phyloP scores from a whole-genome alignment of 2,329 filamentous ascomycete species.

The Arthrobotrys pseudoclavata region DNA sequence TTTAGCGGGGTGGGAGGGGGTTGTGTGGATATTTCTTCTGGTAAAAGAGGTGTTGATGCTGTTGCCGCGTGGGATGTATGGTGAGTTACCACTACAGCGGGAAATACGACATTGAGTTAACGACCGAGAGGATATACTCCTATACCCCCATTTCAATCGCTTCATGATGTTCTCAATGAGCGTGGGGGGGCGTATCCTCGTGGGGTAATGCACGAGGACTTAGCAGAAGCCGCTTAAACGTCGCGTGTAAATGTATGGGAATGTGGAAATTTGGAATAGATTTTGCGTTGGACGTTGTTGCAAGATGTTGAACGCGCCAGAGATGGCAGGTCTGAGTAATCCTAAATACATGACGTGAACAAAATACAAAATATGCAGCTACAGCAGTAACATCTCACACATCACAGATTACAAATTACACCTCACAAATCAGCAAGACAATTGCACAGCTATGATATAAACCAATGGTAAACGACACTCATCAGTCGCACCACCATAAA shows the following conservation, averaged over 20 bases:
- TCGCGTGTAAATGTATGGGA: too few relatives aligned
- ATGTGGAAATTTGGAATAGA: background rate
- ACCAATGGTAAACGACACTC: background rate
- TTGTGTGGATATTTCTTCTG: background rate
- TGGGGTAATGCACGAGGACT: too few relatives aligned
- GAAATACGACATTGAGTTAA: background rate
- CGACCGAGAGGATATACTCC: background rate
- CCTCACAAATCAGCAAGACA: too few relatives aligned
- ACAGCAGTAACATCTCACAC: too few relatives aligned
- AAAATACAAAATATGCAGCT: too few relatives aligned
- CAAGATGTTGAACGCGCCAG: constrained; percentile 1
- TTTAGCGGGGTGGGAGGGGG: constrained; percentile 12
- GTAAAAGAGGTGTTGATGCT: background rate
- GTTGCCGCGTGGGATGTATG: too few relatives aligned
- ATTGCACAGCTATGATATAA: background rate
- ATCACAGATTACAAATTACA: too few relatives aligned
- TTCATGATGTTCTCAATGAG: background rate
- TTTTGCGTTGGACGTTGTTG: constrained; percentile 11
- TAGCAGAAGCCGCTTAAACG: too few relatives aligned
- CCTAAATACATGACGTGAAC: too few relatives aligned
- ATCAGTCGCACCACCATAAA: constrained; percentile 1
- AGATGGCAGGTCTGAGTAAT: too few relatives aligned
- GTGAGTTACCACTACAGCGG: background rate
- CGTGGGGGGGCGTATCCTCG: background rate
- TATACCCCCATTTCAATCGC: background rate